Conservation (phyloP, 1,284 basidiomycete species). For the Ceratobasidium sp. region DNA sequence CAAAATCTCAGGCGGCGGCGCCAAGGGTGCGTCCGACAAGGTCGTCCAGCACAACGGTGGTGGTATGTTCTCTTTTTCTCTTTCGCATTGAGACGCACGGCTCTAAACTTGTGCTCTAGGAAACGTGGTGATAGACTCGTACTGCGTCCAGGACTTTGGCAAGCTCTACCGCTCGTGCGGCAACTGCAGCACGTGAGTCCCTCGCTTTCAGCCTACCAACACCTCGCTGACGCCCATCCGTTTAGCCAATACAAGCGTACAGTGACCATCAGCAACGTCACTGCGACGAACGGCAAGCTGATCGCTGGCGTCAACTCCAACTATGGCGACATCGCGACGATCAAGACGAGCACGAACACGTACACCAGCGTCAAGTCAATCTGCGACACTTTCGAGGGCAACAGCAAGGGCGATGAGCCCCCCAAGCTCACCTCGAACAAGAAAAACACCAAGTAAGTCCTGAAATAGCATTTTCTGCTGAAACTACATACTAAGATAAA, state of each 20-base stretch:
- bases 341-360: slow-evolving; percentile 31
- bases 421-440: slow-evolving; percentile 41
- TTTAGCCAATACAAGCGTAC: slow-evolving; percentile 47
- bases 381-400: slow-evolving; percentile 42
- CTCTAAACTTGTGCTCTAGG: slow-evolving; percentile 5
- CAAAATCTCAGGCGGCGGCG: slow-evolving; percentile 43
- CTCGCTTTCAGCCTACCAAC: background rate
- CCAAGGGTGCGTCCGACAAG: slow-evolving; percentile 42
- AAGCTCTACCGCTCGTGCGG: slow-evolving; percentile 45
- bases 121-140: slow-evolving; percentile 18
- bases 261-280: slow-evolving; percentile 49
- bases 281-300: slow-evolving; percentile 39
- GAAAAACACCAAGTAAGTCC: slow-evolving; percentile 32
- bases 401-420: slow-evolving; percentile 40
- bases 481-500: background rate
- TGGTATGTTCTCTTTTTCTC: slow-evolving; percentile 11
- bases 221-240: background rate
- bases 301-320: slow-evolving; percentile 45
- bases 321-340: slow-evolving; percentile 44
- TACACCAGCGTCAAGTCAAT: slow-evolving; percentile 38
- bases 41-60: slow-evolving; percentile 44
- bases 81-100: background rate
- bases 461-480: background rate
- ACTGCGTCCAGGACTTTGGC: slow-evolving; percentile 3
- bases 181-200: slow-evolving; percentile 42